Evolutionary conservation across 2,329 filamentous ascomycete genomes (phyloP).

Genomic region (Neofusicoccum sp.): DNA sequence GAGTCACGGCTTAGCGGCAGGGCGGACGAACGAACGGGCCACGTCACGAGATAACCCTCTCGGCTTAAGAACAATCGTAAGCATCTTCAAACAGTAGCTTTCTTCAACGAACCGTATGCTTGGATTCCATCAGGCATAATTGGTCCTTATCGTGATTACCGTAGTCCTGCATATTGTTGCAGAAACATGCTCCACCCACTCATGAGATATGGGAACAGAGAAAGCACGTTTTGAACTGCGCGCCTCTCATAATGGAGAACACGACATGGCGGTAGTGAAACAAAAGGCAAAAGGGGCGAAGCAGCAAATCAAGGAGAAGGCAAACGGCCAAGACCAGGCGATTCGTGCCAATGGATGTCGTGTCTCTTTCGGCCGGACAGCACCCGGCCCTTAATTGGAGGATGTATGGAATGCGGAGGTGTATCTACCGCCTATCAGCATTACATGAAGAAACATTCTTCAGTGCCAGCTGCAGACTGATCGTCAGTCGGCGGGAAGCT

Average conservation of each 20-base stretch:
- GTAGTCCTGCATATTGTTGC: neutral
- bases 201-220: too few species aligned
- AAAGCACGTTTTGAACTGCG: neutral
- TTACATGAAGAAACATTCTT: slow-evolving; percentile 8
- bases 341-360: neutral
- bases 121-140: too few species aligned
- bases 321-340: neutral
- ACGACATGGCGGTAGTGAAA: slow-evolving; percentile 2
- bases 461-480: neutral
- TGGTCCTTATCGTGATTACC: neutral
- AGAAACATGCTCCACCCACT: slow-evolving; percentile 2
- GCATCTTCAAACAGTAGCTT: neutral
- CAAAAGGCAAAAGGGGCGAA: neutral
- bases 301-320: neutral
- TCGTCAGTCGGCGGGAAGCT: neutral
- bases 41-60: neutral
- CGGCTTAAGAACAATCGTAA: neutral
- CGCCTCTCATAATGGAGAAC: neutral
- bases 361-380: neutral
- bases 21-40: neutral
- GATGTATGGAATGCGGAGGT: neutral
- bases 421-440: neutral
- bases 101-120: neutral
- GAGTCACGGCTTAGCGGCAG: neutral
- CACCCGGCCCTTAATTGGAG: neutral